Percentiles rank a stretch among this genome's conserved stretches.
phyloP scores from a whole-genome alignment of 2,329 filamentous ascomycete genomes.

The Fusarium kyushuense region DNA sequence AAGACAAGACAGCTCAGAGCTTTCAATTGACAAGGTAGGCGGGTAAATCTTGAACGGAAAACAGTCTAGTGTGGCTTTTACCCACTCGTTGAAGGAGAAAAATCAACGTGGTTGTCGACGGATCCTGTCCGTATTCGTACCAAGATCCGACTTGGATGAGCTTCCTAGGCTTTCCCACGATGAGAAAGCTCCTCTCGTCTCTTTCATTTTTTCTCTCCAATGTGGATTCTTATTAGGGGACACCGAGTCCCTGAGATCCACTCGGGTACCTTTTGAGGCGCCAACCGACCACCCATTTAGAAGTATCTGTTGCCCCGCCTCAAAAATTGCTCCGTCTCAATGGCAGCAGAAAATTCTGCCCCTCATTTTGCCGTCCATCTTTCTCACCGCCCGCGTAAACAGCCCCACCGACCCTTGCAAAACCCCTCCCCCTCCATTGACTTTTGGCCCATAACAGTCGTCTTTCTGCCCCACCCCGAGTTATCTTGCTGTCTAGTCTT shows the following conservation, averaged over 20 bases:
- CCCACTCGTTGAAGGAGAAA: conserved; percentile 45
- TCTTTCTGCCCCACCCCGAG: conserved; percentile 42
- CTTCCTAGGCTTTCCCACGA: conserved; percentile 31
- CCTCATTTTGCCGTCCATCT: conserved; percentile 45
- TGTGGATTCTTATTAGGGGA: conserved; percentile 23
- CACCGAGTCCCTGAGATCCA: conserved; percentile 36
- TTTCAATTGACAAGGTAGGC: conserved; percentile 4
- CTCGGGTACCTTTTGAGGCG: conserved; percentile 30
- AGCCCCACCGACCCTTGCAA: conserved; percentile 26
- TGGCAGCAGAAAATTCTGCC: conserved; percentile 48
- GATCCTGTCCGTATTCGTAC: conserved; percentile 39
- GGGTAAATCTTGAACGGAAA: not conserved
- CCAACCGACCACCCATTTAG: conserved; percentile 23
- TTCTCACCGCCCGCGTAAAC: conserved; percentile 45
- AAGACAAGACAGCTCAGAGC: conserved; percentile 2
- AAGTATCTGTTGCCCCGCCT: conserved; percentile 40
- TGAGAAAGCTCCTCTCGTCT: conserved; percentile 36
- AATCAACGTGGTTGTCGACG: conserved; percentile 43
- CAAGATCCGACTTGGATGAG: conserved; percentile 23
- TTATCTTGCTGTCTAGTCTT: conserved; percentile 39
- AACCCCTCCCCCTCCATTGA: conserved; percentile 39
- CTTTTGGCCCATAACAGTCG: conserved; percentile 22
- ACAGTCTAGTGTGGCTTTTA: not conserved
- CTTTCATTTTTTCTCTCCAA: conserved; percentile 12
- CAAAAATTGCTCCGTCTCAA: conserved; percentile 30